phyloP scores from a whole-genome alignment of 345 rosid genomes.

The Linum usitatissimum region DNA sequence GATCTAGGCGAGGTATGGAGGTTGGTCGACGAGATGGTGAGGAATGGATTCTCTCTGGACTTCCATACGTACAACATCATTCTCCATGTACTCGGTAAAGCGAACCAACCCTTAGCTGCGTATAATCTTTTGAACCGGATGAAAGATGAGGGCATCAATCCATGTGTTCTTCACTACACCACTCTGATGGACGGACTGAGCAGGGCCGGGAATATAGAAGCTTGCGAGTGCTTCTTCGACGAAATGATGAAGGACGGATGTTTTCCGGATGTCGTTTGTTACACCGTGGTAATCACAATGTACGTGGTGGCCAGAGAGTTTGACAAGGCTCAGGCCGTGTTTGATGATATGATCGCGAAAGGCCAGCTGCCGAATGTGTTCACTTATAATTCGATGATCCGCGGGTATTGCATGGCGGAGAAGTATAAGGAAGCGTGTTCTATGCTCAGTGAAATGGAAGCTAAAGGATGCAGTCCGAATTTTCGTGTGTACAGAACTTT shows the following conservation, averaged over 20 bases:
- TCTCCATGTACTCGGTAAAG: constrained; percentile 78
- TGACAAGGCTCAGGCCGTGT: constrained; percentile 57
- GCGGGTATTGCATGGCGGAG: constrained; percentile 64
- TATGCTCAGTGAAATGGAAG: constrained; percentile 73
- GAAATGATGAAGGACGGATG: constrained; percentile 61
- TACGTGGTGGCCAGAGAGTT: constrained; percentile 50
- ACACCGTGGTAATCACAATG: constrained; percentile 77
- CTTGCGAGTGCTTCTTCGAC: constrained; percentile 63
- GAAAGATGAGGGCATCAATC: constrained; percentile 59
- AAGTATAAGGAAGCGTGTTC: constrained; percentile 61
- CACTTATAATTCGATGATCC: constrained; percentile 81
- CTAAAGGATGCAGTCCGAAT: constrained; percentile 75
- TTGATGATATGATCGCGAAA: constrained; percentile 48
- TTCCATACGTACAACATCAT: constrained; percentile 67
- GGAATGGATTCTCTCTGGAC: constrained; percentile 54
- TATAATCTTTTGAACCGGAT: constrained; percentile 61
- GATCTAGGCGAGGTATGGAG: constrained; percentile 50
- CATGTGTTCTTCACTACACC: constrained; percentile 61
- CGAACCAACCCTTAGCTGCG: constrained; percentile 69
- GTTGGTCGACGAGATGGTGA: constrained; percentile 71
- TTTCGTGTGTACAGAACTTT: constrained; percentile 75
- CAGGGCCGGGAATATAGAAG: constrained; percentile 73
- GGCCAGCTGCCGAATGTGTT: constrained; percentile 75
- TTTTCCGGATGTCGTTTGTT: constrained; percentile 70
- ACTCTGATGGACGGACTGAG: constrained; percentile 87